Evolutionary conservation across 1,139 yeast genomes (phyloP).

Genomic region (Suhomyces atakaporum): DNA sequence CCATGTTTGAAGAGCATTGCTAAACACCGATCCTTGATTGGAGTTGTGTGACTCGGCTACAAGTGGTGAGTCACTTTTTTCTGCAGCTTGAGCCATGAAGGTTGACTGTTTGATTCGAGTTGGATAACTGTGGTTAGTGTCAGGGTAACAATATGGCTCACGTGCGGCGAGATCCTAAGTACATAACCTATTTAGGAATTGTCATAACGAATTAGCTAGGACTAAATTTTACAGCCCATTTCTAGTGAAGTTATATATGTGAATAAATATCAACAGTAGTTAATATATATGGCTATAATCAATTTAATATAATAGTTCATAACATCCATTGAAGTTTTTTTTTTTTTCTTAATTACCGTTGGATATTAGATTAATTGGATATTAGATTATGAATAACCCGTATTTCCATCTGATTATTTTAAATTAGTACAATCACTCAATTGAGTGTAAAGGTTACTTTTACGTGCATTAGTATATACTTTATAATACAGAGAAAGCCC

Average conservation of each 20-base stretch:
- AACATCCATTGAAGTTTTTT: too few species aligned
- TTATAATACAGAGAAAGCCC: conserved; percentile 12
- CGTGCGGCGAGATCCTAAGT: background rate
- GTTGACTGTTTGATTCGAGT: background rate
- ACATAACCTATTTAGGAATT: too few species aligned
- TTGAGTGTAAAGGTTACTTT: conserved; percentile 8
- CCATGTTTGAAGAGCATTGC: conserved; percentile 72
- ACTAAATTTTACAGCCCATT: conserved; percentile 2
- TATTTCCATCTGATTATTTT: too few species aligned
- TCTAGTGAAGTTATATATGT: background rate
- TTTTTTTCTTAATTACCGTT: too few species aligned
- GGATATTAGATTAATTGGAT: too few species aligned
- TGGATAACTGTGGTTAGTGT: background rate
- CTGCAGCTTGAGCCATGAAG: conserved; percentile 5
- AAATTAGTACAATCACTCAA: background rate
- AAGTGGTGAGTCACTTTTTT: conserved; percentile 1
- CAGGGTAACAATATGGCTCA: background rate
- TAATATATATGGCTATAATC: too few species aligned
- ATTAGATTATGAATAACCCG: too few species aligned
- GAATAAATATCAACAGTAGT: too few species aligned
- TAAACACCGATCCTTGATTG: conserved; percentile 24
- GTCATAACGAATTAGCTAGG: conserved; percentile 5
- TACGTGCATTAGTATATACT: conserved; percentile 17
- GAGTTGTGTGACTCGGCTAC: conserved; percentile 5
- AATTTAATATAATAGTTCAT: too few species aligned